Evolutionary conservation across 2,329 filamentous ascomycete species (phyloP).

Genomic region (Fusarium avenaceum): DNA sequence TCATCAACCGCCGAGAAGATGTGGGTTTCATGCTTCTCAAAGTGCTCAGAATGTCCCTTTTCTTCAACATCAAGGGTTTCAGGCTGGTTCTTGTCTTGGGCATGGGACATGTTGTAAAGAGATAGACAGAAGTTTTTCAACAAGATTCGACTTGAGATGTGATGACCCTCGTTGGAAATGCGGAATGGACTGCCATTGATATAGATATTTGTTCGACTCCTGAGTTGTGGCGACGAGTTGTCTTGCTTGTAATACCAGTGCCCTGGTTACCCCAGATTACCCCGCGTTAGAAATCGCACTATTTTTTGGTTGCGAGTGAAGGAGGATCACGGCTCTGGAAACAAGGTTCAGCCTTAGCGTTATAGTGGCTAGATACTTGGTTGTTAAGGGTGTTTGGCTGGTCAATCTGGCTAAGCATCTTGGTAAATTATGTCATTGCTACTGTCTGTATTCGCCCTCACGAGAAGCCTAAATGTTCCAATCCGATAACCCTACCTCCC

Average conservation of each 20-base stretch:
- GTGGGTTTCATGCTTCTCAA: slow-evolving; percentile 24
- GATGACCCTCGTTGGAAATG: neutral
- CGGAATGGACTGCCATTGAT: slow-evolving; percentile 13
- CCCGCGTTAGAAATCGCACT: slow-evolving; percentile 18
- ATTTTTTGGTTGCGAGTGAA: neutral
- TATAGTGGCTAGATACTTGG: too few species aligned
- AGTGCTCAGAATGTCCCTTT: slow-evolving; percentile 22
- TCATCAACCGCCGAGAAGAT: slow-evolving; percentile 23
- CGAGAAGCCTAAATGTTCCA: too few species aligned
- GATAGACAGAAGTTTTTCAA: neutral
- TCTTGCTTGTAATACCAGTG: neutral
- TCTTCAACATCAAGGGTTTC: slow-evolving; percentile 20
- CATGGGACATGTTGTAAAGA: slow-evolving; percentile 6
- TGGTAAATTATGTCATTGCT: too few species aligned
- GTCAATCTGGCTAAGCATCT: too few species aligned
- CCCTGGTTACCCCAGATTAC: slow-evolving; percentile 31
- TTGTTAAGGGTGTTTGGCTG: too few species aligned
- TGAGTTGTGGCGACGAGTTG: slow-evolving; percentile 1
- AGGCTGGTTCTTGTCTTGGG: neutral
- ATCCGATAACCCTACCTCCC: too few species aligned
- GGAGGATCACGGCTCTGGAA: neutral
- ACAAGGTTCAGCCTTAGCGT: slow-evolving; percentile 15
- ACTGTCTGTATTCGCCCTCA: too few species aligned
- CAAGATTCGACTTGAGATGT: neutral
- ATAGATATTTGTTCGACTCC: neutral